Evolutionary conservation across 306 rosid genomes (phyloP), one percentile per base, ranked within the genome.

Genomic region (Dryas drummondii): DNA sequence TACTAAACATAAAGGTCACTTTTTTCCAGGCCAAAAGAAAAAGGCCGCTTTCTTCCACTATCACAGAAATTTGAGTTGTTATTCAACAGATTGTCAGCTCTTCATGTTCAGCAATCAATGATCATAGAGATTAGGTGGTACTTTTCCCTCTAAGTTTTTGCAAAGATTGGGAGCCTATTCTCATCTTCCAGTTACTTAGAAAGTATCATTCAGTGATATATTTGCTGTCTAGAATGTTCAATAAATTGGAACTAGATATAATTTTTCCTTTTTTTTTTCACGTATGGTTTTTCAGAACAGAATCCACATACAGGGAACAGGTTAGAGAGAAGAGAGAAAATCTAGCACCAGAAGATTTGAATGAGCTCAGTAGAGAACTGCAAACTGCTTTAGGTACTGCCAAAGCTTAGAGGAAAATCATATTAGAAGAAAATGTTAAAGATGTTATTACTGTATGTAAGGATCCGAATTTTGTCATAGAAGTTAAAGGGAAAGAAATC

Each of bases 301-400:
- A 94, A 87, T 94, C 97, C 37, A 84, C 91, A 0, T 91, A 88
- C 72, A 79, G 97, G 83, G 82, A 85, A 58, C 91, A 97, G 97
- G 71, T 87, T 62, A 81, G 93, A 71, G 86, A 82, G 84, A 94
- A 85, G 85, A 89, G 86, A 82, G 92, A 84, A 80, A 84, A 76
- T 49, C 75, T 83, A 64, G 61, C 56, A 60, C 68, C 81, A 0
- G 77, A 77, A 63, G 78, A 83, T 77, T 85, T 90, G 73, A 86
- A 94, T 81, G 93, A 84, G 83, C 87, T 86, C 50, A 74, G 87
- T 78, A 86, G 93, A 80, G 97, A 91, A 85, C 77, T 94, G 70
- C 97, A 92, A 90, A 92, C 97, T 82, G 90, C 98, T 80, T 79
- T 94, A 76, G 98, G 97, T 61, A 91, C 97, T 26, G 96, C 98